phyloP scores from a whole-genome alignment of 306 rosid species.

The Gynostemma pentaphyllum region DNA sequence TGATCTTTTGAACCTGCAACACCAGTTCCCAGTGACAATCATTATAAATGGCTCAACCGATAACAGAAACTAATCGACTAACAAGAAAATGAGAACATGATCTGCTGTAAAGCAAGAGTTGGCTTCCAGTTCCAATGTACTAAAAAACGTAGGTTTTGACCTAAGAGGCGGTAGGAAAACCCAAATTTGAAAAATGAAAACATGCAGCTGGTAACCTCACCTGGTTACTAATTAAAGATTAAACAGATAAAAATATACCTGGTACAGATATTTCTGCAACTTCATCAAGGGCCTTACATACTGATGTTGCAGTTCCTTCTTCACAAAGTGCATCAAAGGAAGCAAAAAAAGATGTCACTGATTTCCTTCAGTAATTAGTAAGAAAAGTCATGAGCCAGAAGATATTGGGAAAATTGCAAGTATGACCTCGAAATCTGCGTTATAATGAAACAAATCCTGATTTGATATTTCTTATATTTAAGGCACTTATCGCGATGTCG shows the following conservation, averaged over 20 bases:
- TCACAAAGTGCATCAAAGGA: slow-evolving; percentile 89
- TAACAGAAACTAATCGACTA: neutral
- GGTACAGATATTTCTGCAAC: slow-evolving; percentile 83
- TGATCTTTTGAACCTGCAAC: slow-evolving; percentile 87
- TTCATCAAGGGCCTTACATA: slow-evolving; percentile 80
- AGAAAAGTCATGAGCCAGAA: slow-evolving; percentile 11
- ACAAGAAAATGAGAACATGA: neutral
- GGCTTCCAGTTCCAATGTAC: neutral
- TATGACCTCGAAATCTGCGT: too few species aligned
- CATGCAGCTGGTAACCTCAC: slow-evolving; percentile 21
- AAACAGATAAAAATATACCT: slow-evolving; percentile 37
- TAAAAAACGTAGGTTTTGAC: neutral
- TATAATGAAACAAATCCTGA: too few species aligned
- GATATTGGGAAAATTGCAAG: too few species aligned
- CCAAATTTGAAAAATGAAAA: neutral
- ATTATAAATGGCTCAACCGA: slow-evolving; percentile 7
- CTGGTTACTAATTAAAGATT: slow-evolving; percentile 5
- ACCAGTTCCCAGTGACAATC: neutral
- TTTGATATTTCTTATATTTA: too few species aligned
- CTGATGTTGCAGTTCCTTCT: slow-evolving; percentile 93
- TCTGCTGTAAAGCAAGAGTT: neutral
- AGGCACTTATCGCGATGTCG: too few species aligned
- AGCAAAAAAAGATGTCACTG: slow-evolving; percentile 84
- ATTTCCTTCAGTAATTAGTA: slow-evolving; percentile 42
- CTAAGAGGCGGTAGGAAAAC: neutral